These are phyloP conservation scores for Scytalidium sp. DNA, from an alignment of 2,329 filamentous ascomycete genomes.

Conservation along the genomic window DNA sequence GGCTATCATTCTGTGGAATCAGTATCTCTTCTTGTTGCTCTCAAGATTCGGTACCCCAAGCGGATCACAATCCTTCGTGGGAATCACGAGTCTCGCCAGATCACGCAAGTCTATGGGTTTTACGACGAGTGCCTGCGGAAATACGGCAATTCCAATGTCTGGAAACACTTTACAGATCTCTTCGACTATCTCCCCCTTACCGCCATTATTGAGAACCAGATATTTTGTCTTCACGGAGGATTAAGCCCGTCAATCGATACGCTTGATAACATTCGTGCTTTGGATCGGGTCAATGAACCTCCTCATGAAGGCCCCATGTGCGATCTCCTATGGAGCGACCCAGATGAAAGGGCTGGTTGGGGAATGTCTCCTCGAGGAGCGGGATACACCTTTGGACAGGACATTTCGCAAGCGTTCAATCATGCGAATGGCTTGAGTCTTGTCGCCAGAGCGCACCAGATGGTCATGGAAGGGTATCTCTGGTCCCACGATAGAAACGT, in stretches of 20 bases:
- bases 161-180: slow-evolving; percentile 98
- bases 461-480: slow-evolving; percentile 99
- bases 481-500: slow-evolving; percentile 99
- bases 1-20: slow-evolving; percentile 99
- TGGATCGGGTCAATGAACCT: slow-evolving; percentile 97
- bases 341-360: slow-evolving; percentile 95
- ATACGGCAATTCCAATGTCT: slow-evolving; percentile 98
- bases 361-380: slow-evolving; percentile 93
- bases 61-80: slow-evolving; percentile 98
- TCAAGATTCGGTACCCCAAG: slow-evolving; percentile 97
- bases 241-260: slow-evolving; percentile 93
- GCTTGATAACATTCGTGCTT: slow-evolving; percentile 88
- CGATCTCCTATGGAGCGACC: slow-evolving; percentile 96
- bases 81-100: slow-evolving; percentile 98
- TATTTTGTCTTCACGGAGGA: slow-evolving; percentile 97
- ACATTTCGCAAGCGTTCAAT: slow-evolving; percentile 98
- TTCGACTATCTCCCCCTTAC: slow-evolving; percentile 98
- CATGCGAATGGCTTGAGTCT: slow-evolving; percentile 97
- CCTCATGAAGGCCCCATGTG: slow-evolving; percentile 98
- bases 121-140: slow-evolving; percentile 99
- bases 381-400: slow-evolving; percentile 93
- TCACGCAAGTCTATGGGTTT: slow-evolving; percentile 98
- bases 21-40: slow-evolving; percentile 89
- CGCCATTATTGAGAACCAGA: slow-evolving; percentile 97
- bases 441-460: slow-evolving; percentile 92